Evolutionary conservation across 2,329 filamentous ascomycete genomes (phyloP).

Genomic region (Diaporthe sp.): DNA sequence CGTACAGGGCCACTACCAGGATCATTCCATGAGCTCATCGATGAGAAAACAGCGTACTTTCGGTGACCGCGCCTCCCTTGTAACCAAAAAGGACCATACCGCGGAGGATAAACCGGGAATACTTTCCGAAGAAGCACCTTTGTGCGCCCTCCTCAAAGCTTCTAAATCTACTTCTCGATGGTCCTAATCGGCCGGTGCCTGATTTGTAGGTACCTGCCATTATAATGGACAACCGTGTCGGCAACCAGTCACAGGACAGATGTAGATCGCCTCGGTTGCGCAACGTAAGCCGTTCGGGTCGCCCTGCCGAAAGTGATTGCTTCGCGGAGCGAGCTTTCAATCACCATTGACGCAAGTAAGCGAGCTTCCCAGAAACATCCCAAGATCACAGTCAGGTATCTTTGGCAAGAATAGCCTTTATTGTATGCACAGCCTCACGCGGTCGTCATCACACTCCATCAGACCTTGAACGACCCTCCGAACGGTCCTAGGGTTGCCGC

Average conservation of each 20-base stretch:
- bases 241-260: constrained; percentile 36
- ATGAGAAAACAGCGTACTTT: too few species aligned
- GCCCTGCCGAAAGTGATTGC: background rate
- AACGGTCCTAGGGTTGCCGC: background rate
- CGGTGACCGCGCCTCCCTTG: too few species aligned
- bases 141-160: too few species aligned
- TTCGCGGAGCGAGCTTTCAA: constrained; percentile 38
- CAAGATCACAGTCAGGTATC: background rate
- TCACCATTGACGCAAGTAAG: constrained; percentile 48
- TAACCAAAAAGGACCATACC: too few species aligned
- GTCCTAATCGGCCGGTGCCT: too few species aligned
- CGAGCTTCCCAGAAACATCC: constrained; percentile 39
- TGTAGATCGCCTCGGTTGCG: constrained; percentile 54
- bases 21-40: too few species aligned
- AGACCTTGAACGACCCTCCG: background rate
- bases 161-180: too few species aligned
- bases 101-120: too few species aligned
- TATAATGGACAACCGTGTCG: too few species aligned
- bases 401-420: background rate
- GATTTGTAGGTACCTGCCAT: too few species aligned
- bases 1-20: too few species aligned
- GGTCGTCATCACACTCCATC: background rate
- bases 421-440: background rate
- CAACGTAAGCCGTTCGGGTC: constrained; percentile 50
- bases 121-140: too few species aligned